Percentiles rank a stretch among this genome's conserved stretches.
phyloP scores from a whole-genome alignment of 768 basidiomycete species.

The Psilocybe sp. region DNA sequence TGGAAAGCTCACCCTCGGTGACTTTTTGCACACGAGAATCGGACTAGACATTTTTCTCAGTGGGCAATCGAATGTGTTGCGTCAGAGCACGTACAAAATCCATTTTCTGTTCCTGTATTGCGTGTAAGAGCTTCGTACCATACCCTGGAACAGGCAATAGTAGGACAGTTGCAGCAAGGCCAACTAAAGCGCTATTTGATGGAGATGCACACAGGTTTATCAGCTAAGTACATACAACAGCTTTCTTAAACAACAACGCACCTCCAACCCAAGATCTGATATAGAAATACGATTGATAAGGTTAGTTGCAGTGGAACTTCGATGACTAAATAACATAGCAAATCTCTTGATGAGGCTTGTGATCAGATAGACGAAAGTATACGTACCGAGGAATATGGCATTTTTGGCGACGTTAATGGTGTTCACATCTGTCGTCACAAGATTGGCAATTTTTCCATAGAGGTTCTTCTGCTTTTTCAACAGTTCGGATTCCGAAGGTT shows the following conservation, averaged over 20 bases:
- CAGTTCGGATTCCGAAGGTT: no score
- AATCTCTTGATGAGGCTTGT: slow-evolving; percentile 7
- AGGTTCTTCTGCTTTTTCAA: no score
- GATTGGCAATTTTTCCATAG: no score
- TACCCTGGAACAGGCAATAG: slow-evolving; percentile 61
- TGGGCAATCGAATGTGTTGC: neutral
- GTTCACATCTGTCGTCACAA: no score
- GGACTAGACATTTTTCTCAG: slow-evolving; percentile 13
- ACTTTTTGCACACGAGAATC: slow-evolving; percentile 62
- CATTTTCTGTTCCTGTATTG: slow-evolving; percentile 44
- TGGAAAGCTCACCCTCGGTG: slow-evolving; percentile 46
- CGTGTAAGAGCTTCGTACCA: slow-evolving; percentile 41
- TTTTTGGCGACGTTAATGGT: no score
- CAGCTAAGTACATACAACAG: neutral
- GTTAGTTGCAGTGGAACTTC: slow-evolving; percentile 39
- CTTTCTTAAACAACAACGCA: slow-evolving; percentile 8
- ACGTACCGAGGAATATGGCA: slow-evolving; percentile 41
- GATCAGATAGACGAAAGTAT: no score
- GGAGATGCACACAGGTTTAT: neutral
- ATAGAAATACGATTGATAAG: slow-evolving; percentile 40
- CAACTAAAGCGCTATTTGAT: slow-evolving; percentile 28
- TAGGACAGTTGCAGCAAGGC: slow-evolving; percentile 48
- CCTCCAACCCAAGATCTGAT: slow-evolving; percentile 46
- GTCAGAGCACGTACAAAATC: slow-evolving; percentile 21
- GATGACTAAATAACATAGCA: slow-evolving; percentile 9